Evolutionary conservation across 2,329 filamentous ascomycete species (phyloP).

Genomic region (Penicillium sp.): DNA sequence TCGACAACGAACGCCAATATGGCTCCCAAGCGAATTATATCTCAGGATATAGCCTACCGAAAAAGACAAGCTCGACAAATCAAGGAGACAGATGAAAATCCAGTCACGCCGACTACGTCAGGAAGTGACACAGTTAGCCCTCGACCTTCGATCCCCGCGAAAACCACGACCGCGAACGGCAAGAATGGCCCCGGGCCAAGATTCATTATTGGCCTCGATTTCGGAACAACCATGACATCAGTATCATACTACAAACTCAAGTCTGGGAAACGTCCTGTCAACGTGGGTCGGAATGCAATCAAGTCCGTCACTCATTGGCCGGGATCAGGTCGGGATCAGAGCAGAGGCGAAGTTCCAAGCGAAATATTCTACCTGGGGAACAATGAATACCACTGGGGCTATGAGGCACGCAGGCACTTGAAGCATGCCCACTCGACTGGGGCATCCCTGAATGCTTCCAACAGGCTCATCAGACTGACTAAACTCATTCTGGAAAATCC

Average conservation of each 20-base stretch:
- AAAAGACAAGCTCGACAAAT: too few relatives aligned
- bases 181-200: too few relatives aligned
- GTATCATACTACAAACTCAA: not conserved
- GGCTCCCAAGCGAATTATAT: too few relatives aligned
- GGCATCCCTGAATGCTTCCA: not conserved
- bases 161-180: too few relatives aligned
- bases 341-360: not conserved
- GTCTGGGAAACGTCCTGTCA: not conserved
- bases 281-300: not conserved
- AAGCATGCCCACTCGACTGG: not conserved
- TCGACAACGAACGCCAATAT: too few relatives aligned
- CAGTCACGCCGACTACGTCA: too few relatives aligned
- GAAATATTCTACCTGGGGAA: not conserved
- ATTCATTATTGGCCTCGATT: not conserved
- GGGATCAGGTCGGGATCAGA: not conserved
- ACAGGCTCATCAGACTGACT: not conserved
- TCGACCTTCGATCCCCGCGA: too few relatives aligned
- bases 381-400: not conserved
- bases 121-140: too few relatives aligned
- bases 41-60: too few relatives aligned
- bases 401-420: not conserved
- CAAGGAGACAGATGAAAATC: too few relatives aligned
- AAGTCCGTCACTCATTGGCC: not conserved
- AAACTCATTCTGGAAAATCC: not conserved
- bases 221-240: slow-evolving; percentile 1